Conservation (phyloP, 768 basidiomycete species). For the Auriculariales sp. region DNA sequence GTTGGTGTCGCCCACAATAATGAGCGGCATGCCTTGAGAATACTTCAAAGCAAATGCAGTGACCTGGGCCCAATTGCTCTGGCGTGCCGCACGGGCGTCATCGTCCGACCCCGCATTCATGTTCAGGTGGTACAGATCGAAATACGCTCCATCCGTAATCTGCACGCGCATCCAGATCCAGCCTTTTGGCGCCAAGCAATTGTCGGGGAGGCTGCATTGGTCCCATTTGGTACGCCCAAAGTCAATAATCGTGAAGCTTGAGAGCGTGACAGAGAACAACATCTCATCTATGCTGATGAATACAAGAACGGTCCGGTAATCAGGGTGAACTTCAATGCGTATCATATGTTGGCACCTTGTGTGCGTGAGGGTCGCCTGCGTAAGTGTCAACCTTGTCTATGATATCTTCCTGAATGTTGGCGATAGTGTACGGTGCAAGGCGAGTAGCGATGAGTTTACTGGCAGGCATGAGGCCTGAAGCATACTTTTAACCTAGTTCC, state of each 20-base stretch:
- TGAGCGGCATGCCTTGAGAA: constrained; percentile 20
- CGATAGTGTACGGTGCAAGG: too few species aligned
- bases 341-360: constrained; percentile 22
- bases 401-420: constrained; percentile 25
- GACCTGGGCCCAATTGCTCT: constrained; percentile 22
- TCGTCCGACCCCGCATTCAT: constrained; percentile 21
- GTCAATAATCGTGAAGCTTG: constrained; percentile 20
- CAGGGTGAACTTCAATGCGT: too few species aligned
- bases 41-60: constrained; percentile 14
- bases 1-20: constrained; percentile 26
- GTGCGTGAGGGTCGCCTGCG: constrained; percentile 19
- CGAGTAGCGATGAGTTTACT: too few species aligned
- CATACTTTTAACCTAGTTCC: too few species aligned
- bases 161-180: constrained; percentile 22
- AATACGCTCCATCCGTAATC: constrained; percentile 18
- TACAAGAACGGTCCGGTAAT: too few species aligned
- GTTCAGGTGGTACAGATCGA: constrained; percentile 25
- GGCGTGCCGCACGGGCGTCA: constrained; percentile 19
- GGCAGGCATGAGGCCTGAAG: too few species aligned
- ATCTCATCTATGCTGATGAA: constrained; percentile 19
- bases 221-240: constrained; percentile 18
- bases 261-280: constrained; percentile 22
- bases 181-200: constrained; percentile 25
- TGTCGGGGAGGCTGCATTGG: constrained; percentile 18
- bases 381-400: constrained; percentile 23